Conservation (phyloP, 1,284 basidiomycete species). For the Leccinum griseonigrum region DNA sequence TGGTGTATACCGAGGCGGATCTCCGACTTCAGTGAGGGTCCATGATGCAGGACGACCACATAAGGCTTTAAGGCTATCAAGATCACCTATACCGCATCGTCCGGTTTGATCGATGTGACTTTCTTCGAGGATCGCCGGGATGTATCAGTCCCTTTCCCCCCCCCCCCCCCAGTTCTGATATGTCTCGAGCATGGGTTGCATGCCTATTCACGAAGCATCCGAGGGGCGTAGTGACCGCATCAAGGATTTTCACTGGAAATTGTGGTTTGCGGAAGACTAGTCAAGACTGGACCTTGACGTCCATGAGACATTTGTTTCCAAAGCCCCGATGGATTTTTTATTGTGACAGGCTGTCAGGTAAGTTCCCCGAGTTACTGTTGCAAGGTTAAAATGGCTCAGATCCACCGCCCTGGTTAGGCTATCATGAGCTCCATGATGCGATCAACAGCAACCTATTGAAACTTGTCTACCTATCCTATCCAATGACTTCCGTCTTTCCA, state of each 20-base stretch:
- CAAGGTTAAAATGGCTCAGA: constrained; percentile 14
- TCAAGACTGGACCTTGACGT: constrained; percentile 73
- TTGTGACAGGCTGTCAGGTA: constrained; percentile 97
- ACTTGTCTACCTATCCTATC: constrained; percentile 84
- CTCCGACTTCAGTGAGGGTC: constrained; percentile 57
- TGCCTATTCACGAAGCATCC: constrained; percentile 91
- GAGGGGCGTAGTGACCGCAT: constrained; percentile 87
- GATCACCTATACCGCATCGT: constrained; percentile 57
- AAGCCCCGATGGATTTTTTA: constrained; percentile 98
- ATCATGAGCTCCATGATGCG: constrained; percentile 90
- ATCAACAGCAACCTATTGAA: constrained; percentile 94
- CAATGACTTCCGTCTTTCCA: constrained; percentile 92
- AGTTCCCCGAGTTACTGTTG: constrained; percentile 26
- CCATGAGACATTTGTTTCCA: constrained; percentile 69
- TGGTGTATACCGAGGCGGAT: constrained; percentile 50
- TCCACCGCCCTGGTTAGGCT: constrained; percentile 49
- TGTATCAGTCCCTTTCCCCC: constrained; percentile 71
- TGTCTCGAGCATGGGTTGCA: constrained; percentile 85
- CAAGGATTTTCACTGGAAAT: constrained; percentile 95
- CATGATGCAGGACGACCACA: constrained; percentile 79
- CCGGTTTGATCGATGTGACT: constrained; percentile 68
- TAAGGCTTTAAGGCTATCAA: constrained; percentile 85
- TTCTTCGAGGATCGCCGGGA: constrained; percentile 85
- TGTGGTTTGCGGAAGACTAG: constrained; percentile 91
- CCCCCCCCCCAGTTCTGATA: constrained; percentile 63